Base-by-base conservation (phyloP, 1,284 basidiomycete genomes). In the Ceratobasidium papillatum region DNA sequence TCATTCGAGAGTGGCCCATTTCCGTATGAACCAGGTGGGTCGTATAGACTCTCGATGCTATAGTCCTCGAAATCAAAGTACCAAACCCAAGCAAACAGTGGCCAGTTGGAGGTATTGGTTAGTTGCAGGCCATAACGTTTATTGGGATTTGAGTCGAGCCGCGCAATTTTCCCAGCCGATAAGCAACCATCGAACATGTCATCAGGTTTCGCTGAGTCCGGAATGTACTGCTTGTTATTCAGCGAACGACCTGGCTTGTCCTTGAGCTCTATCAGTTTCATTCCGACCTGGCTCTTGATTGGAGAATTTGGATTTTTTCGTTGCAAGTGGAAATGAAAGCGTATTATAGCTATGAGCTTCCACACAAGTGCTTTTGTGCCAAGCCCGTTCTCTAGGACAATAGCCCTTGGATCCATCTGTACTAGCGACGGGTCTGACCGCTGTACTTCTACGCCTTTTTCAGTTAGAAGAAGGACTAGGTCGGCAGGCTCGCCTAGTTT, bases 31-130 rank as follows among this genome's bases (percentile, higher is more conserved):
- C 52, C 25, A 12, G 51, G 36, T 27, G 65, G 65, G 8, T 69
- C 52, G 65, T 69, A 69, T 5, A 69, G 36, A n/a, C 30, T 38
- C 7, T 49, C 22, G 34, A 71, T 54, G 38, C 66, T 71, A 32
- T 71, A 71, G 54, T 71, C 66, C 54, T 71, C 36, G 17, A 58
- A 32, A 38, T 71, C 54, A 27, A 58, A 71, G 41, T 71, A 71
- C 3, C 58, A 19, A 25, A 71, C 54, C 38, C 38, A 71, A 11
- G 66, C 51, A 41, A 45, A 71, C 9, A 71, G 41, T 25, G 32
- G 22, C 30, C 41, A n/a, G 17, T 43, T 12, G 17, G 66, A 71
- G 12, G 5, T 32, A 43, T 59, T 71, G 5, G 54, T 59, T 38
- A 71, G 52, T n/a, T 25, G 38, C 14, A 71, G 38, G n/a, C 52